A percentile compares a stretch with the other conserved stretches of the same genome.
Conservation (phyloP, 2,329 filamentous ascomycete species). For the Fusarium albosuccineum region DNA sequence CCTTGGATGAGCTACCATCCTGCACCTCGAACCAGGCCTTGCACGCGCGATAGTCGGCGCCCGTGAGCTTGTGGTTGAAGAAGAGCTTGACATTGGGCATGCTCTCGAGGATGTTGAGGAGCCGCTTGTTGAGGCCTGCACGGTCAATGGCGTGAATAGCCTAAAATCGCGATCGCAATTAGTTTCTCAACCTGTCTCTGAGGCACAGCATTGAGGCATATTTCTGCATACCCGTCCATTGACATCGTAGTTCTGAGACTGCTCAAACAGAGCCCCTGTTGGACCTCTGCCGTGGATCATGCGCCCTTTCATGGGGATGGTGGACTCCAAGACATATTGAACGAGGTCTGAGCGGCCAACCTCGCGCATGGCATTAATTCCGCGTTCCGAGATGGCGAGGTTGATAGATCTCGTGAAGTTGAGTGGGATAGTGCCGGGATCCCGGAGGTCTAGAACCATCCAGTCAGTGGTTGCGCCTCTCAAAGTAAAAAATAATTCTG, state of each 20-base stretch:
- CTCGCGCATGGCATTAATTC: constrained; percentile 86
- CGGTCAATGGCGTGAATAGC: constrained; percentile 89
- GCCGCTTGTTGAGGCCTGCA: constrained; percentile 81
- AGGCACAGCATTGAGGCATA: constrained; percentile 22
- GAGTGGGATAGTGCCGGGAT: constrained; percentile 83
- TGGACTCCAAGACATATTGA: constrained; percentile 78
- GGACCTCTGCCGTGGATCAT: constrained; percentile 88
- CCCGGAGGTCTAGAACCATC: constrained; percentile 78
- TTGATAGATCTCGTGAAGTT: constrained; percentile 99
- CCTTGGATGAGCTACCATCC: constrained; percentile 50
- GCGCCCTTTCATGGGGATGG: constrained; percentile 93
- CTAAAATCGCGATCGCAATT: constrained; percentile 57
- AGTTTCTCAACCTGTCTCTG: constrained; percentile 6
- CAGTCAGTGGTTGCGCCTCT: constrained; percentile 27
- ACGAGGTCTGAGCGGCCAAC: constrained; percentile 77
- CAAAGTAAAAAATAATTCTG: constrained; percentile 2
- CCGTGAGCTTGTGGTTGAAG: constrained; percentile 94
- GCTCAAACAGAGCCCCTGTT: constrained; percentile 77
- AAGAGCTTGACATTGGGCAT: constrained; percentile 91
- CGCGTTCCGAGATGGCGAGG: constrained; percentile 91
- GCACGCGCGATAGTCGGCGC: constrained; percentile 83
- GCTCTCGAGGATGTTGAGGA: constrained; percentile 85
- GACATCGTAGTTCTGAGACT: constrained; percentile 91
- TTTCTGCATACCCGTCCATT: constrained; percentile 77
- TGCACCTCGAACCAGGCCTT: constrained; percentile 88